Percentiles rank a stretch among this genome's conserved stretches.
Conservation (phyloP, 208 protist genomes). For the Trypanosoma lewisi region DNA sequence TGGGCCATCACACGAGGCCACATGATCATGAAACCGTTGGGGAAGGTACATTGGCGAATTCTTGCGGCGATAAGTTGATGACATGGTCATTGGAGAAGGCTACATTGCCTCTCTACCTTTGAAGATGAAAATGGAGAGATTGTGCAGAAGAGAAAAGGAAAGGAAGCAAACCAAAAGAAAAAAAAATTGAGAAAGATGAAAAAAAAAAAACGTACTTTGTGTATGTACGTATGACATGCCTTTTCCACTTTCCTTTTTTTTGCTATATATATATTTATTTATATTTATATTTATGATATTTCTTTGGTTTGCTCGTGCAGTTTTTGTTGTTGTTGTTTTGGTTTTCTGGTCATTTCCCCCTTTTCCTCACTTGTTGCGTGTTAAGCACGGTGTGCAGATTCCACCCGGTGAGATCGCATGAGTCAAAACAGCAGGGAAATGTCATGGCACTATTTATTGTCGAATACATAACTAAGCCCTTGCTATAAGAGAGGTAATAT, state of each 20-base stretch:
- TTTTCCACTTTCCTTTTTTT: slow-evolving; percentile 13
- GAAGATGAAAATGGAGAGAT: too few species aligned
- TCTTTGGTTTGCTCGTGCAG: neutral
- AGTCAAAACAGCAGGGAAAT: too few species aligned
- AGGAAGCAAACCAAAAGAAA: neutral
- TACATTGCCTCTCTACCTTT: slow-evolving; percentile 48
- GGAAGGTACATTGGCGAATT: slow-evolving; percentile 1
- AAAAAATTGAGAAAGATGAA: neutral
- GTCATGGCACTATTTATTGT: too few species aligned
- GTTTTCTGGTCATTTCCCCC: too few species aligned
- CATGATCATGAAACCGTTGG: neutral
- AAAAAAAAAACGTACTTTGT: neutral
- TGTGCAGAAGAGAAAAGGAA: too few species aligned
- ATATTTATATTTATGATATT: slow-evolving; percentile 22
- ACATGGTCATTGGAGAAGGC: slow-evolving; percentile 49
- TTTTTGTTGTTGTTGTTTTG: too few species aligned
- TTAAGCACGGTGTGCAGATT: too few species aligned
- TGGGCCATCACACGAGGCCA: neutral
- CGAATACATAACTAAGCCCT: too few species aligned
- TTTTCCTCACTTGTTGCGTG: too few species aligned
- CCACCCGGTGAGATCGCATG: too few species aligned
- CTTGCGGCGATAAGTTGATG: slow-evolving; percentile 20
- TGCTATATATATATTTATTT: slow-evolving; percentile 6
- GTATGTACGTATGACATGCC: neutral
- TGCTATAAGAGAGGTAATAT: too few species aligned